Percentiles rank a stretch among this genome's conserved stretches.
Conservation (phyloP, 2,329 filamentous ascomycete genomes). For the Samsoniella hepiali region DNA sequence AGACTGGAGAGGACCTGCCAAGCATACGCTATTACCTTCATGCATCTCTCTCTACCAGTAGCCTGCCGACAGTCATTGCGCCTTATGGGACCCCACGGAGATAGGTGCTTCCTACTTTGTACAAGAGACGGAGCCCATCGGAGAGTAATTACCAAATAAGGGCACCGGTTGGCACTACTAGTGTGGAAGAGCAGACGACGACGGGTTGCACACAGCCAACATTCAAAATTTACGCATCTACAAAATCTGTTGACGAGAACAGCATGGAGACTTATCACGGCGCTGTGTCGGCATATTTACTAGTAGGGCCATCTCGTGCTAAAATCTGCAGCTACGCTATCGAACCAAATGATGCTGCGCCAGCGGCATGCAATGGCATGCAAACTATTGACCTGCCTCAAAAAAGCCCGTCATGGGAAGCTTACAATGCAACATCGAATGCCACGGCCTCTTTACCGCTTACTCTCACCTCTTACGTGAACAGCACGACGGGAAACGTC, state of each 20-base stretch:
- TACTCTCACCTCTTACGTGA: background rate
- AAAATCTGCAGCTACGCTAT: background rate
- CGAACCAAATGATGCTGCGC: background rate
- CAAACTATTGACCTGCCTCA: background rate
- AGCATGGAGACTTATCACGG: background rate
- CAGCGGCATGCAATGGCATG: background rate
- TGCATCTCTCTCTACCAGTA: background rate
- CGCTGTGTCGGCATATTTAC: background rate
- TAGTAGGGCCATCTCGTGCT: background rate
- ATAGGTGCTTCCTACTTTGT: conserved; percentile 1
- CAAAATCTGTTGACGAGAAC: too few relatives aligned
- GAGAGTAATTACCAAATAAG: background rate
- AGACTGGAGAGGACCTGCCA: background rate
- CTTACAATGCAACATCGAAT: background rate
- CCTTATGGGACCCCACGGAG: background rate
- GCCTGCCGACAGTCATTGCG: background rate
- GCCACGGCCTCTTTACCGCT: background rate
- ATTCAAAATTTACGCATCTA: background rate
- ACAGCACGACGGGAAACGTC: background rate
- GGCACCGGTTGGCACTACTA: background rate
- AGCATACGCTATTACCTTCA: background rate
- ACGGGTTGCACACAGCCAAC: background rate
- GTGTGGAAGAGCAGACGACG: background rate
- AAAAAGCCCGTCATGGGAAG: background rate
- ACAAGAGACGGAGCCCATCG: background rate